Evolutionary conservation across 352 stramenopile genomes (phyloP).

Genomic region (Pythium sukuiense): DNA sequence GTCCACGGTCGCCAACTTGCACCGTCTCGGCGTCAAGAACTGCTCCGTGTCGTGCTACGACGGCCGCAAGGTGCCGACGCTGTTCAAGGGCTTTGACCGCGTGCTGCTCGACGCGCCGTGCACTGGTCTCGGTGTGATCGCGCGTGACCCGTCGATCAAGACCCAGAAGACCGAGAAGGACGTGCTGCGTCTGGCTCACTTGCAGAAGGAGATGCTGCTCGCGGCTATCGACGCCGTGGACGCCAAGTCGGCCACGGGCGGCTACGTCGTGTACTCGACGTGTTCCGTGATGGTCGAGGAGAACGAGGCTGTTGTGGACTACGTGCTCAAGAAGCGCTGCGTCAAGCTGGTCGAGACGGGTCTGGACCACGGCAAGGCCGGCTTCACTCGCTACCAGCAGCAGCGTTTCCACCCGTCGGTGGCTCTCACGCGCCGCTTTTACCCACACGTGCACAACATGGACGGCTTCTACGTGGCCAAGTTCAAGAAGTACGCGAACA

Average conservation of each 20-base stretch:
- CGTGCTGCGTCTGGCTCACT: slow-evolving; percentile 88
- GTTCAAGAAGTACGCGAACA: slow-evolving; percentile 98
- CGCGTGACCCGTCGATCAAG: slow-evolving; percentile 98
- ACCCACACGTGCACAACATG: slow-evolving; percentile 99
- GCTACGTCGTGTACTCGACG: slow-evolving; percentile 99
- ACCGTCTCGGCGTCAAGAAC: slow-evolving; percentile 98
- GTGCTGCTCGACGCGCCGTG: slow-evolving; percentile 99
- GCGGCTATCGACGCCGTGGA: slow-evolving; percentile 98
- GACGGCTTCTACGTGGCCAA: slow-evolving; percentile 99
- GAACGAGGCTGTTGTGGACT: slow-evolving; percentile 98
- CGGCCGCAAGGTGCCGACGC: slow-evolving; percentile 89
- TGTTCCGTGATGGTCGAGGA: slow-evolving; percentile 94
- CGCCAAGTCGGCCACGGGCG: slow-evolving; percentile 94
- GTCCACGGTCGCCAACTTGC: slow-evolving; percentile 98
- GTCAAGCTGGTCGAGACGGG: slow-evolving; percentile 98
- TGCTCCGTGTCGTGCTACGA: slow-evolving; percentile 98
- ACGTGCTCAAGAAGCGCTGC: slow-evolving; percentile 97
- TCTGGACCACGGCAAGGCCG: slow-evolving; percentile 95
- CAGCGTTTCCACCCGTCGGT: slow-evolving; percentile 98
- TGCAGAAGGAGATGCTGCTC: slow-evolving; percentile 99
- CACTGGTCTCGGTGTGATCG: slow-evolving; percentile 98
- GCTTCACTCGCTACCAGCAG: slow-evolving; percentile 94
- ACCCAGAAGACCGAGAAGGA: slow-evolving; percentile 96
- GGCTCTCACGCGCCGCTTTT: slow-evolving; percentile 96
- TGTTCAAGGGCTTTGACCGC: slow-evolving; percentile 97